Conservation (phyloP, 106 monocot species). For the Dactylorhiza incarnata region DNA sequence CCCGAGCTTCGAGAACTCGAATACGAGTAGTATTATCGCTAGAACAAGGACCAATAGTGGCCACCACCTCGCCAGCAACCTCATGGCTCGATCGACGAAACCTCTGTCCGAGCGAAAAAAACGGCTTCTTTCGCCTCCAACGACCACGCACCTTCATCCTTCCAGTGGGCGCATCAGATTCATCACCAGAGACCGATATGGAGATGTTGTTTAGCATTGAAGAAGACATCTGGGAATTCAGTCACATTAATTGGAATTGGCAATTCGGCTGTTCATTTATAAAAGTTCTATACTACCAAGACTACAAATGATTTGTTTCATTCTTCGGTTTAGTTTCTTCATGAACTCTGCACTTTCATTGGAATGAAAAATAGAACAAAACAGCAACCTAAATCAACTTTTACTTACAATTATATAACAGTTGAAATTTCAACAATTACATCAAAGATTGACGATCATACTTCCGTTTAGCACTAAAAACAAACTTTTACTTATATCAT, state of each 20-base stretch:
- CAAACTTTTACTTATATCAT: too few relatives aligned
- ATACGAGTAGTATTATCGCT: slow-evolving; percentile 36
- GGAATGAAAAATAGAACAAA: too few relatives aligned
- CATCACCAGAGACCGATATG: slow-evolving; percentile 71
- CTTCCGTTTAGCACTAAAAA: too few relatives aligned
- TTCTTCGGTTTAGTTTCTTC: too few relatives aligned
- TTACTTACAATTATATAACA: too few relatives aligned
- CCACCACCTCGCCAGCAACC: slow-evolving; percentile 58
- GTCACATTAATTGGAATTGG: neutral
- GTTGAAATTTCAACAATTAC: too few relatives aligned
- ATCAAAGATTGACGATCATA: too few relatives aligned
- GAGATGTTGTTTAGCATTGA: slow-evolving; percentile 44
- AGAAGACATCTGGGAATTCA: slow-evolving; percentile 2
- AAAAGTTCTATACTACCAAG: too few relatives aligned
- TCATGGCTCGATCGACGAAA: slow-evolving; percentile 10
- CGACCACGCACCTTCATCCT: slow-evolving; percentile 29
- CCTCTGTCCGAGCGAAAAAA: slow-evolving; percentile 3
- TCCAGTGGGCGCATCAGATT: slow-evolving; percentile 36
- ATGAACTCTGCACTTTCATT: too few relatives aligned
- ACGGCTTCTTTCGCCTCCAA: slow-evolving; percentile 33
- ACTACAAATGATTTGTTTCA: too few relatives aligned
- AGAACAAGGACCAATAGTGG: slow-evolving; percentile 45
- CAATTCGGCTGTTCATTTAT: neutral
- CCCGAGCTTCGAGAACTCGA: slow-evolving; percentile 31
- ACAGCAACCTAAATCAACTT: too few relatives aligned